These are phyloP conservation scores for Flaveria trinervia DNA, from an alignment of 129 eudicot genomes.

Conservation along the genomic window DNA sequence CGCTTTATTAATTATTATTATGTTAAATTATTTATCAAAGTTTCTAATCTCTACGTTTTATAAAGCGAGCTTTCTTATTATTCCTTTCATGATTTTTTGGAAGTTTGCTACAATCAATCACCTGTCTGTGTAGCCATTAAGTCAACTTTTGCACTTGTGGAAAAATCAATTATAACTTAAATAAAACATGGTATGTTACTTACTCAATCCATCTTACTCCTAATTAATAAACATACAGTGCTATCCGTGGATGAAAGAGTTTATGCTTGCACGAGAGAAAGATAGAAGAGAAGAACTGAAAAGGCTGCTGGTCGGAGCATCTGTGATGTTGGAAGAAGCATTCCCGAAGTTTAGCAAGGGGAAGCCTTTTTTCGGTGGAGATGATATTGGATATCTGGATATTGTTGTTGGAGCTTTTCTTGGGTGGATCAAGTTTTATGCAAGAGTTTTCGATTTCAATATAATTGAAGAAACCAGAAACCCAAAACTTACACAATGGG, in stretches of 20 bases:
- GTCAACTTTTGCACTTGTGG: too few species aligned
- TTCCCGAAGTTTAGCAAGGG: conserved; percentile 7
- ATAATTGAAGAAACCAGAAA: neutral
- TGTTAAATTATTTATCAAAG: neutral
- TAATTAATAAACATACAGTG: too few species aligned
- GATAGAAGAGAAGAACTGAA: neutral
- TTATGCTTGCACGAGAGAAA: neutral
- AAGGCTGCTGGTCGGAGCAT: neutral
- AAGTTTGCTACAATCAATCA: too few species aligned
- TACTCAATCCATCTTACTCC: too few species aligned
- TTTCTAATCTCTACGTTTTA: neutral
- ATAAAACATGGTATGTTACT: too few species aligned
- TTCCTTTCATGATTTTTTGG: too few species aligned
- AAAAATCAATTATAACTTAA: too few species aligned
- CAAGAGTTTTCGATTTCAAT: neutral
- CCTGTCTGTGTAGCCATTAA: too few species aligned
- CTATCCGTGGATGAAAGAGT: neutral
- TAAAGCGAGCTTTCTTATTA: neutral
- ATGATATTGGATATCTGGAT: conserved; percentile 2
- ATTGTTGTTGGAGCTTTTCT: conserved; percentile 1
- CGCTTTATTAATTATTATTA: too few species aligned
- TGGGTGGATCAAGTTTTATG: neutral
- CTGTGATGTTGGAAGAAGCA: neutral
- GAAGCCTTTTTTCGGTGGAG: conserved; percentile 2
- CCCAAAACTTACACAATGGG: neutral